A percentile compares a stretch with the other conserved stretches of the same genome.
Evolutionary conservation across 2,329 filamentous ascomycete species (phyloP).

Genomic region (Fusarium floridanum): DNA sequence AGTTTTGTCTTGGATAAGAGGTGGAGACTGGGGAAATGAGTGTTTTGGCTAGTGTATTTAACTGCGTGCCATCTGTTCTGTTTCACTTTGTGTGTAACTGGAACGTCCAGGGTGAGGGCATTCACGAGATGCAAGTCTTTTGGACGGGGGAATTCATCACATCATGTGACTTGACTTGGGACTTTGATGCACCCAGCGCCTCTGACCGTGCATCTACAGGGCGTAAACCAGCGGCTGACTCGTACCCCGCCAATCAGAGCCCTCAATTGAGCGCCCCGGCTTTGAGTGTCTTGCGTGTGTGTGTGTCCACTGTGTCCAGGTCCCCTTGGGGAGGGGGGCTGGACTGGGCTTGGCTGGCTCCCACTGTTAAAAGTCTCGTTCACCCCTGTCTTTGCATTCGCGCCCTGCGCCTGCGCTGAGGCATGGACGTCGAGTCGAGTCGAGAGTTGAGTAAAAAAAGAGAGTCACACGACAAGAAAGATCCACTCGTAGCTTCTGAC

Average conservation of each 20-base stretch:
- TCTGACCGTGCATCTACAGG: slow-evolving; percentile 30
- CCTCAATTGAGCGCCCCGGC: slow-evolving; percentile 32
- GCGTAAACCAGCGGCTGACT: slow-evolving; percentile 31
- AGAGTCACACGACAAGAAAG: slow-evolving; percentile 8
- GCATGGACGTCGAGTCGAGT: neutral
- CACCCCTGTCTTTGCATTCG: slow-evolving; percentile 5
- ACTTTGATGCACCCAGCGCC: slow-evolving; percentile 4
- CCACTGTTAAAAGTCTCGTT: slow-evolving; percentile 7
- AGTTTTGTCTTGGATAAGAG: neutral
- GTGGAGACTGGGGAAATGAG: slow-evolving; percentile 1
- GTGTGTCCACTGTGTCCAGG: slow-evolving; percentile 11
- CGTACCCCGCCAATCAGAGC: slow-evolving; percentile 20
- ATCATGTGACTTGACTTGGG: slow-evolving; percentile 12
- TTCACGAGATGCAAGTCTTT: neutral
- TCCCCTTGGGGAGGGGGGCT: neutral
- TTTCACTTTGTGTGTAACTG: neutral
- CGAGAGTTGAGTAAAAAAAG: neutral
- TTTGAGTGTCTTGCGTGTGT: slow-evolving; percentile 14
- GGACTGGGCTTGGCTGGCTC: neutral
- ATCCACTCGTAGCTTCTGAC: neutral
- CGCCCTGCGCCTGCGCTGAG: neutral
- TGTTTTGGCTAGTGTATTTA: neutral
- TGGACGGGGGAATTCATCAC: neutral
- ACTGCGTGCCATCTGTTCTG: neutral
- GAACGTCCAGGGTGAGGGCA: slow-evolving; percentile 3